These are phyloP conservation scores for Narthecium ossifragum DNA, from an alignment of 106 monocot genomes.

Conservation along the genomic window DNA sequence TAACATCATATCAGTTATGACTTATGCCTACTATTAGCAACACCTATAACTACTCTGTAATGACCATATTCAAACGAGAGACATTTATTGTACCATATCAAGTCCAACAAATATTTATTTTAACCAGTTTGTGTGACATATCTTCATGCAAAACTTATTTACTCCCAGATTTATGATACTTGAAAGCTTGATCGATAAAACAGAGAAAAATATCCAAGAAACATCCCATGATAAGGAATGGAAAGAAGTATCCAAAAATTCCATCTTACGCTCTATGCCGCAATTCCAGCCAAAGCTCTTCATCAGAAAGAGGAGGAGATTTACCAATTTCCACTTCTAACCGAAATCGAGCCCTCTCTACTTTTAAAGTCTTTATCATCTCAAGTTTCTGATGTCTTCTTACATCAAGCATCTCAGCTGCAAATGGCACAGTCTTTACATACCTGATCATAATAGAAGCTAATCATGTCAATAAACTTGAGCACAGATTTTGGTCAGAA, in stretches of 20 bases:
- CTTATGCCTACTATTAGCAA: too few species aligned
- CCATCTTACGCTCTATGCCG: slow-evolving; percentile 68
- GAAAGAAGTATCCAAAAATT: slow-evolving; percentile 5
- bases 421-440: slow-evolving; percentile 73
- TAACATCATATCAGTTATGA: too few species aligned
- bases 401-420: slow-evolving; percentile 70
- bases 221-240: not conserved
- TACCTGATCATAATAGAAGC: slow-evolving; percentile 27
- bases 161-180: too few species aligned
- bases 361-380: slow-evolving; percentile 55
- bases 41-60: too few species aligned
- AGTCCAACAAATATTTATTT: too few species aligned
- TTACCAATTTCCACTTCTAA: slow-evolving; percentile 80
- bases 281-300: slow-evolving; percentile 63
- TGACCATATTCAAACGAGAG: too few species aligned
- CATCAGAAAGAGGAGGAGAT: slow-evolving; percentile 74
- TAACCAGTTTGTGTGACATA: too few species aligned
- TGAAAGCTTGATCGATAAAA: too few species aligned
- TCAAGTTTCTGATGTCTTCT: slow-evolving; percentile 54
- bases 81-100: too few species aligned
- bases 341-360: slow-evolving; percentile 46
- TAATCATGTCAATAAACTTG: not conserved
- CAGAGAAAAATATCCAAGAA: too few species aligned
- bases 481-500: not conserved
- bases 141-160: too few species aligned